Evolutionary conservation across 2,329 filamentous ascomycete species (phyloP).

Genomic region (Thermothelomyces thermophilus): DNA sequence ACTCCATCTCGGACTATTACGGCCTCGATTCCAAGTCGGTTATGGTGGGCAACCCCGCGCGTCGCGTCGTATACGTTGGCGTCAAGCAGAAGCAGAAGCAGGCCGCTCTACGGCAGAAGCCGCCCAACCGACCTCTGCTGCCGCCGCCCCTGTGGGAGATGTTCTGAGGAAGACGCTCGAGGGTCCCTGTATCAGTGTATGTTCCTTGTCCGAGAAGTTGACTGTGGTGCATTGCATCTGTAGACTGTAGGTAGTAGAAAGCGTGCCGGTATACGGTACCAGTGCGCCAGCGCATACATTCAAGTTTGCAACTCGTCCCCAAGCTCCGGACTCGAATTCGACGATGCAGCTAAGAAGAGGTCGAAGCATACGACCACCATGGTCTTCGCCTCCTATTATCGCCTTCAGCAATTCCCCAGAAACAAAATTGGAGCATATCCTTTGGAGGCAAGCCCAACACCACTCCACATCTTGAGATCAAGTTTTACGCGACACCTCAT

Average conservation of each 20-base stretch:
- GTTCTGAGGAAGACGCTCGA: conserved; percentile 25
- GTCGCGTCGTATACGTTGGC: conserved; percentile 77
- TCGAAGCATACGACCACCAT: too few relatives aligned
- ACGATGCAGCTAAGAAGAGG: too few relatives aligned
- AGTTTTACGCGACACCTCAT: too few relatives aligned
- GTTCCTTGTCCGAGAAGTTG: neutral
- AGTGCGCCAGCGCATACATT: too few relatives aligned
- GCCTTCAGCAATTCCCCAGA: too few relatives aligned
- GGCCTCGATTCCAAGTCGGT: conserved; percentile 79
- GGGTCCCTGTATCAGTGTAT: neutral
- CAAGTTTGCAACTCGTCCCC: too few relatives aligned
- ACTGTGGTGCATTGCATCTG: neutral
- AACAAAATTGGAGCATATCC: too few relatives aligned
- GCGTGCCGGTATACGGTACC: neutral
- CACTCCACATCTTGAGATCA: too few relatives aligned
- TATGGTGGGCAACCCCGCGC: conserved; percentile 61
- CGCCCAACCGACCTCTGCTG: conserved; percentile 33
- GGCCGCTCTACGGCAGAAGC: conserved; percentile 21
- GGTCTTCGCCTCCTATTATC: too few relatives aligned
- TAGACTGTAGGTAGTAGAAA: neutral
- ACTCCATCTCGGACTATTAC: conserved; percentile 89
- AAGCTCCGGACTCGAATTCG: too few relatives aligned
- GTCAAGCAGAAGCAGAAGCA: conserved; percentile 44
- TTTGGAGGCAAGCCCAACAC: too few relatives aligned
- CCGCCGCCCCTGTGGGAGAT: conserved; percentile 60